Conservation (phyloP, 2,329 filamentous ascomycete genomes). For the Knufia fluminis region DNA sequence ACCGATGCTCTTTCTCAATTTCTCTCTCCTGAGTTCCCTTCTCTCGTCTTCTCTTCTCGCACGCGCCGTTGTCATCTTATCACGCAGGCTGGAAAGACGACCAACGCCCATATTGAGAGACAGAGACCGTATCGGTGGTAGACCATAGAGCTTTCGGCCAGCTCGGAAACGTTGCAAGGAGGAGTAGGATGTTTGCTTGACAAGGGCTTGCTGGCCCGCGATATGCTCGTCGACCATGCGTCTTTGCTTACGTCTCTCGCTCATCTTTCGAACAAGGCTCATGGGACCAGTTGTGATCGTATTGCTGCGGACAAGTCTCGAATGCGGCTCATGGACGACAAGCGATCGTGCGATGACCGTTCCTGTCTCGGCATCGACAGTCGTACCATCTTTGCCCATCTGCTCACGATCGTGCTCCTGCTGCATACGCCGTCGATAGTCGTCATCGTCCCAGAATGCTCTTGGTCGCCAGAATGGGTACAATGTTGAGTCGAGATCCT, state of each 20-base stretch:
- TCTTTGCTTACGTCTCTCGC: slow-evolving; percentile 25
- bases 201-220: slow-evolving; percentile 5
- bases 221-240: slow-evolving; percentile 14
- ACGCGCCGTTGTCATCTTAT: neutral
- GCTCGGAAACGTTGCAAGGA: slow-evolving; percentile 15
- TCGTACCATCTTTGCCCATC: slow-evolving; percentile 48
- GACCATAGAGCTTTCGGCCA: slow-evolving; percentile 24
- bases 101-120: slow-evolving; percentile 27
- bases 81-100: neutral
- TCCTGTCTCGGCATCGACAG: slow-evolving; percentile 39
- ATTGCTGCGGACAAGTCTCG: slow-evolving; percentile 23
- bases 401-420: slow-evolving; percentile 28
- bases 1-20: slow-evolving; percentile 47
- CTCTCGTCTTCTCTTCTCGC: slow-evolving; percentile 33
- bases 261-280: slow-evolving; percentile 28
- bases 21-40: slow-evolving; percentile 44
- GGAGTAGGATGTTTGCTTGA: slow-evolving; percentile 25
- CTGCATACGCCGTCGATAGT: slow-evolving; percentile 30
- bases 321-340: neutral
- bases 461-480: slow-evolving; percentile 56
- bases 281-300: slow-evolving; percentile 31
- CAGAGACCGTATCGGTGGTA: slow-evolving; percentile 27
- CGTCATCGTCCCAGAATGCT: slow-evolving; percentile 53
- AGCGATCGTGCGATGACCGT: neutral
- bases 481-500: slow-evolving; percentile 40